Base-by-base conservation (phyloP, 768 basidiomycete genomes). In the Termitomyces sp. region DNA sequence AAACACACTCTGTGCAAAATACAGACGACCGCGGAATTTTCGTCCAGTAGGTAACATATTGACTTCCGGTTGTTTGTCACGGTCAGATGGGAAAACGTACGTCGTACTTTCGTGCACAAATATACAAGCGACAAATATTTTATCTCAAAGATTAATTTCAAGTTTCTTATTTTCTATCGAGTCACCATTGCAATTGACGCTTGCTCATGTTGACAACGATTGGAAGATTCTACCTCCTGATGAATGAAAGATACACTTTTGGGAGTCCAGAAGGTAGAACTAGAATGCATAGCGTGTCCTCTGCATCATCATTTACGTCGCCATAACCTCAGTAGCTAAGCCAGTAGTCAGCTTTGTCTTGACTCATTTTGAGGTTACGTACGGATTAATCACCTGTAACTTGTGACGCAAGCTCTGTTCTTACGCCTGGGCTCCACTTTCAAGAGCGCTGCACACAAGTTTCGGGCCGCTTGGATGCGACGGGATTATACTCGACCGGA, bases 41-140 rank as follows among this genome's bases (percentile, higher is more conserved):
- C 61, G 77, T 81, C 1, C 84, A 86, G 67, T 73, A 80, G 30
- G 81, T 78, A 1, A 81, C 84, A 83, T 61, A 74, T 86, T 54
- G 83, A 85, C 58, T 86, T 86, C 66, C 78, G 75, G 63, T 63
- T 84, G 8, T 66, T 76, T 15, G 79, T 81, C 27, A 84, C 76
- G 1, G 67, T 85, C 34, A 79, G 22, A 44, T 12, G 20, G 22
- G 42, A 44, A 45, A 57, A 77, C 71, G 84, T 85, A 56, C 50
- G 74, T 67, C n/a, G 41, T 8, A 47, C 34, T 7, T 24, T 5
- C 33, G 4, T 27, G 20, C 2, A 37, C 1, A 4, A 18, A 37
- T 53, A 3, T 6, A 9, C 11, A 53, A 54, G 30, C 3, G 16
- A 27, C 11, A 27, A 41, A 30, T 13, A 2, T 6, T 45, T 33